Base-by-base conservation (phyloP, 805 yeast genomes). In the Vanderwaltozyma tropicalis region DNA sequence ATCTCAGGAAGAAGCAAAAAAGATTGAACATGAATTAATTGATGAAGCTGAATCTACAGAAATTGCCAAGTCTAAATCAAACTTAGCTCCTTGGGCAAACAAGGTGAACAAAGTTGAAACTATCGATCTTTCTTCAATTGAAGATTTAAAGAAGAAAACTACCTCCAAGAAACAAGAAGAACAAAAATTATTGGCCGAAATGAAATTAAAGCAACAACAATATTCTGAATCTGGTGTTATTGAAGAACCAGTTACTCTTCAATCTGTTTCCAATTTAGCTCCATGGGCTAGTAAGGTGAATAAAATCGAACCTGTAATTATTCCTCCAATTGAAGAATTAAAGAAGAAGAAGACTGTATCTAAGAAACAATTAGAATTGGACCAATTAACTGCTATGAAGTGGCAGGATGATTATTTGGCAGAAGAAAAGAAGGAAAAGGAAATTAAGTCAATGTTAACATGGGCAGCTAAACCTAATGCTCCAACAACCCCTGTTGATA, bases 41-140 rank as follows among this genome's bases (percentile, higher is more conserved):
- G 14, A 11, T 7, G 27, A 28, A 2, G n/a, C 19, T n/a, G 20
- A 25, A 6, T n/a, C n/a, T n/a, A n/a, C n/a, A n/a, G n/a, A 30
- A 28, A 13, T 7, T 31, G 44, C 11, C 38, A 42, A 20, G 32
- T 15, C 18, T 4, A 24, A 27, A 10, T 22, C 49, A 3, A 45
- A 42, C 6, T 15, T 40, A 26, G 55, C 62, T 6, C 57, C 60
- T 16, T 55, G 61, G 61, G 56, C 55, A 3, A 47, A 47, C 28
- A 48, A 47, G 16, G 33, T 41, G 13, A 38, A 43, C 14, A 34
- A 34, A 14, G 32, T 43, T 2, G 44, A 41, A 19, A 36, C 52
- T 10, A 42, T 46, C 11, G 41, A 42, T 32, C 38, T 41, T 16
- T 38, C 46, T 2, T 50, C 56, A 4, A 42, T 53, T n/a, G 38